Percentiles rank a stretch among this genome's conserved stretches.
Conservation (phyloP, 768 basidiomycete genomes). For the Naganishia friedmannii region DNA sequence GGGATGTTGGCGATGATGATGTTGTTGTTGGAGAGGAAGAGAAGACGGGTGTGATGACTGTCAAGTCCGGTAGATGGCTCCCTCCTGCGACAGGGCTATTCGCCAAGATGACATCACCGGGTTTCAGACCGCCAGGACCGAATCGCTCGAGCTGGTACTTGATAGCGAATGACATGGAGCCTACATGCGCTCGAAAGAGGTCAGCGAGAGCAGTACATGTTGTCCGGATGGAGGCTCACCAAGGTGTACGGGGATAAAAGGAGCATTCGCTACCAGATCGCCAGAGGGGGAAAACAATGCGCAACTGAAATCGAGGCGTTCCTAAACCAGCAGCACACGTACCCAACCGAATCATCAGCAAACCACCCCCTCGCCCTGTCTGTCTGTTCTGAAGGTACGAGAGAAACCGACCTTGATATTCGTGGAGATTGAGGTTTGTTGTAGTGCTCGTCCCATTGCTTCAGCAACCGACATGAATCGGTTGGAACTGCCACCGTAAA, state of each 20-base stretch:
- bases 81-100: slow-evolving; percentile 51
- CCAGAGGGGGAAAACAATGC: slow-evolving; percentile 93
- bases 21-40: slow-evolving; percentile 54
- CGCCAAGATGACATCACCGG: slow-evolving; percentile 89
- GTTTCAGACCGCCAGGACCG: slow-evolving; percentile 63
- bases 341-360: background rate
- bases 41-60: slow-evolving; percentile 91
- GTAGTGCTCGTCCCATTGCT: slow-evolving; percentile 86
- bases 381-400: no score
- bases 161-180: slow-evolving; percentile 47
- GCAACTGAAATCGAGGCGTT: slow-evolving; percentile 90
- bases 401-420: slow-evolving; percentile 68
- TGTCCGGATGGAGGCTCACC: background rate
- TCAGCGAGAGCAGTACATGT: background rate
- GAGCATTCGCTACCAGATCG: slow-evolving; percentile 89
- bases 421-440: slow-evolving; percentile 85
- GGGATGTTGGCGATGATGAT: slow-evolving; percentile 51
- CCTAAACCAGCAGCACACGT: slow-evolving; percentile 44
- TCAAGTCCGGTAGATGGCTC: slow-evolving; percentile 80
- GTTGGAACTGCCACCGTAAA: slow-evolving; percentile 67
- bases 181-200: background rate
- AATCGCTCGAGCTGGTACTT: slow-evolving; percentile 39
- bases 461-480: slow-evolving; percentile 97
- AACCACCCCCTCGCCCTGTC: background rate
- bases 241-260: slow-evolving; percentile 47